These are phyloP conservation scores for Nepenthes mirabilis DNA, from an alignment of 148 eudicot genomes.

Conservation along the genomic window DNA sequence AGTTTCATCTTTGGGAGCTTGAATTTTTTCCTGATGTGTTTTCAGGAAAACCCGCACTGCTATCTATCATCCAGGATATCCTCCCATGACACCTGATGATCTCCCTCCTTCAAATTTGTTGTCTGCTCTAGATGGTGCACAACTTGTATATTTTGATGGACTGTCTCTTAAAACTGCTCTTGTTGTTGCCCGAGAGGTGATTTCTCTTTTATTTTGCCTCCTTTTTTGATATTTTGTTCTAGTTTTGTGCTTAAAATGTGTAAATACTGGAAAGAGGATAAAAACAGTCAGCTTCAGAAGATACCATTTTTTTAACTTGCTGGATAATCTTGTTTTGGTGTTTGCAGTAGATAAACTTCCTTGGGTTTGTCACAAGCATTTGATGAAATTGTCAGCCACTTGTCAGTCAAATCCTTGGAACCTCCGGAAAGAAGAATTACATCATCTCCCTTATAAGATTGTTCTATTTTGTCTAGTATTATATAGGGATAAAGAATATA, in stretches of 20 bases:
- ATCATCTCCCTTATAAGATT: no score
- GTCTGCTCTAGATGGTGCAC: conserved; percentile 55
- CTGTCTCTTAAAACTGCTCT: conserved; percentile 60
- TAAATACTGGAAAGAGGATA: no score
- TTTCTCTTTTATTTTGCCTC: background rate
- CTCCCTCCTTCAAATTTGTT: conserved; percentile 31
- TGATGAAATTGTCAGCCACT: no score
- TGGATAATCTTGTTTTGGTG: no score
- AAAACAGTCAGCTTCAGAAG: no score
- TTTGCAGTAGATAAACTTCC: no score
- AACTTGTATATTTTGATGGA: conserved; percentile 65
- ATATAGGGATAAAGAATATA: no score
- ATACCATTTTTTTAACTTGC: no score
- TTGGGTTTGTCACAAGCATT: no score
- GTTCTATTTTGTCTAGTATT: no score
- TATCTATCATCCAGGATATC: conserved; percentile 78
- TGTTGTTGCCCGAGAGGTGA: conserved; percentile 61
- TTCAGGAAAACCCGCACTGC: conserved; percentile 85
- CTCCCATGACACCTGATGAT: conserved; percentile 74
- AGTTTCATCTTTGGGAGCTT: background rate
- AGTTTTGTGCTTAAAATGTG: background rate
- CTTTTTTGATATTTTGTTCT: background rate
- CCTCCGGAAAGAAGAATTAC: no score
- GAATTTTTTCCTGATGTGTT: conserved; percentile 5
- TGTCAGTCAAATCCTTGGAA: no score